Base-by-base conservation (phyloP, 495 filamentous ascomycete genomes). In the Cladorrhinum samala region DNA sequence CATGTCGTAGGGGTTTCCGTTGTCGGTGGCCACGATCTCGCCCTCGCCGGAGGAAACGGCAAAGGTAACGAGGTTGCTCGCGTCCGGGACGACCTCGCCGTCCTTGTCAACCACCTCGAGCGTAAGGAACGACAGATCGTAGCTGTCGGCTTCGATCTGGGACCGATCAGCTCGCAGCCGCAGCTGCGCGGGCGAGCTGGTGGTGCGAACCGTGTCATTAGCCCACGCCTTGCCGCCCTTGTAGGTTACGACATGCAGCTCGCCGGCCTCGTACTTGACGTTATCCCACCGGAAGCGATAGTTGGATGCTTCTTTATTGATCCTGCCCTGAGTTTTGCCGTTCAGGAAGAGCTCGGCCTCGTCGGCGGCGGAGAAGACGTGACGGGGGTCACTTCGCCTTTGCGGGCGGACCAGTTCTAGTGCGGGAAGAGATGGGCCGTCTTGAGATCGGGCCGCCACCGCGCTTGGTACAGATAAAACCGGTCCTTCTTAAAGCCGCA, bases 291-390 rank as follows among this genome's bases (percentile, higher is more conserved):
- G 67, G 52, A 77, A 76, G 11, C 76, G 71, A 49, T 72, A 76
- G 5, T 56, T 57, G 11, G 49, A 69, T 16, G 62, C 20, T 9
- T 49, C 60, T 43, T 61, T 67, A 59, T 66, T 65, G 37, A 60
- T 43, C 5, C 62, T 53, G 3, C 74, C 76, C 2, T 55, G 56
- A 0, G 71, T 74, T 38, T 66, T 59, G 9, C 73, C 76, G 51
- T 77, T 79, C 14, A 77, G 57, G 41, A 77, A 77, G 8, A 79
- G 58, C 57, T 79, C 76, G 8, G 70, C 76, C 52, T 77, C 70
- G 50, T 77, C 71, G 2, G 52, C 76, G 0, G 71, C 56, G 0
- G 73, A 70, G 53, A 74, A 75, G 0, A 75, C 73, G 53, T 79
- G 76, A 77, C 72, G 0, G 74, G 75, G n/a, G 76, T 79, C 1